These are phyloP conservation scores for Nannizziopsis arthrosporioides DNA, from an alignment of 2,329 filamentous ascomycete genomes.

Conservation along the genomic window DNA sequence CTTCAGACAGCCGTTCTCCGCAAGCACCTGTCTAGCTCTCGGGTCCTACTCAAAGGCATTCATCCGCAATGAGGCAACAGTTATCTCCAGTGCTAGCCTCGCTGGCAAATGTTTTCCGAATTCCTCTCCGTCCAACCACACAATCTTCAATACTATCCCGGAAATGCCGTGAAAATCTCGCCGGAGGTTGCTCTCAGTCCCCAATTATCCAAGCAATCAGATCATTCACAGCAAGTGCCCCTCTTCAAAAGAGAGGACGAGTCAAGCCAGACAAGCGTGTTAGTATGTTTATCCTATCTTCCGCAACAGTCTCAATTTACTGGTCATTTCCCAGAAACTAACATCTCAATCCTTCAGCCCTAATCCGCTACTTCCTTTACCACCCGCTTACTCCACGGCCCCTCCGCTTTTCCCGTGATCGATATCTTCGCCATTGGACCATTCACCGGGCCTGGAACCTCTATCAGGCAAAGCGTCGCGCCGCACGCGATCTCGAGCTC, in stretches of 20 bases:
- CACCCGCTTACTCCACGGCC: conserved; percentile 61
- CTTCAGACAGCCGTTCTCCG: not conserved
- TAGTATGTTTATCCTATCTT: conserved; percentile 27
- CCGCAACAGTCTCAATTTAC: conserved; percentile 5
- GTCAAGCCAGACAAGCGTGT: conserved; percentile 32
- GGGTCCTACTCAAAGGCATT: not conserved
- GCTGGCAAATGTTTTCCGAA: conserved; percentile 36
- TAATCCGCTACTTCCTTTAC: conserved; percentile 59
- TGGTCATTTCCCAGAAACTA: not conserved
- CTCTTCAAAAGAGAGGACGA: conserved; percentile 30
- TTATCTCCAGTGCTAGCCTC: conserved; percentile 33
- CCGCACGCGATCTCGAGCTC: conserved; percentile 55
- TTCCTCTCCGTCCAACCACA: conserved; percentile 27
- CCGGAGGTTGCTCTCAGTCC: not conserved
- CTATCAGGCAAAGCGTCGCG: conserved; percentile 57
- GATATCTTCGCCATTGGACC: conserved; percentile 91
- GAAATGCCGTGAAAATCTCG: conserved; percentile 7
- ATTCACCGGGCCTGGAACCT: conserved; percentile 94
- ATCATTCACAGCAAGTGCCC: conserved; percentile 32
- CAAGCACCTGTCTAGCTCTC: not conserved
- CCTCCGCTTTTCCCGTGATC: conserved; percentile 76
- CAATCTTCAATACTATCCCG: conserved; percentile 19
- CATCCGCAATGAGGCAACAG: conserved; percentile 16
- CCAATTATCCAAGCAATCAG: conserved; percentile 12
- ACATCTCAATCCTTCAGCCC: conserved; percentile 30